Base-by-base conservation (phyloP, 306 rosid species). In the Casuarina glauca region DNA sequence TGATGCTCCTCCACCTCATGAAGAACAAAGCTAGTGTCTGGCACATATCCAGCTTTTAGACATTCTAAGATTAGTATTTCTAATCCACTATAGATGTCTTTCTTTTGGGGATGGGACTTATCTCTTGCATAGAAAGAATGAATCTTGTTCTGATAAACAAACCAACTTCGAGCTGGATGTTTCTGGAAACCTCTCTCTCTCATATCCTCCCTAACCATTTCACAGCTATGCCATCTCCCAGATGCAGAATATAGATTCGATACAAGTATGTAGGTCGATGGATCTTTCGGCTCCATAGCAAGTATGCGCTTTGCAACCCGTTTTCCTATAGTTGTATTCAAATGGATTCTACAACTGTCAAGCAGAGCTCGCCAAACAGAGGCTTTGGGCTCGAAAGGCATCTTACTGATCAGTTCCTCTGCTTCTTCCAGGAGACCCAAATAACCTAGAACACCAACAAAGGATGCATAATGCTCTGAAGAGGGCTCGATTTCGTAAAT, bases 361-460 rank as follows among this genome's bases (percentile, higher is more conserved):
- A 92, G 97, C 89, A 94, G 86, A 69, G 97, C 85, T 6, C 97
- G 93, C 98, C 97, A 92, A 79, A 89, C 90, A 51, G 82, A 58
- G 72, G 86, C 76, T 1, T 85, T 81, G 15, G 93, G 95, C 83
- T 90, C 78, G 64, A 87, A 88, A 62, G 97, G 88, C 82, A 89
- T 89, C 43, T 79, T 82, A 67, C 63, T 53, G 84, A 92, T 82
- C 6, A 81, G 82, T 84, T 92, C 88, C 84, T 89, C 86, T 70
- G 97, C 98, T 84, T 92, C 97, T 87, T 90, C 90, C 81, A 92
- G 78, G 10, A 82, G 83, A 72, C 91, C 97, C 97, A 97, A 92
- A 46, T 85, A 86, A 74, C 97, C 97, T 87, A 94, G 89, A 80
- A 94, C 98, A 72, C 88, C 82, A 67, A 92, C 74, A 68, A 90